Conservation (phyloP, 176 grass and related monocot genomes). For the Neostapfia colusana region DNA sequence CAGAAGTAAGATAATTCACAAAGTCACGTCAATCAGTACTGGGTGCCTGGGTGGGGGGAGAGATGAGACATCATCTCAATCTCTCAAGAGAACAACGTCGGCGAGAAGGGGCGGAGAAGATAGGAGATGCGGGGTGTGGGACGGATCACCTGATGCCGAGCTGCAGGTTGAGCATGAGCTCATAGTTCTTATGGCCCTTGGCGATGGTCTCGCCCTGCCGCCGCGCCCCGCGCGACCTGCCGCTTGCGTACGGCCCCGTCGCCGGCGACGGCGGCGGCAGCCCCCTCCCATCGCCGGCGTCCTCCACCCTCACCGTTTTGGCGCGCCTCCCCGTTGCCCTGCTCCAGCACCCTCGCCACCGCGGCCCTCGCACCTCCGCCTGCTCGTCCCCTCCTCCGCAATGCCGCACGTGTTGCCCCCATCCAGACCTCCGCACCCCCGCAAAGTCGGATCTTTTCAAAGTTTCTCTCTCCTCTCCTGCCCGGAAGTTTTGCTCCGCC, state of each 20-base stretch:
- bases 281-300: conserved; percentile 52
- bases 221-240: conserved; percentile 50
- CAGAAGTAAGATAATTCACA: background rate
- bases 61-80: background rate
- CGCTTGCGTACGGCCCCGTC: conserved; percentile 43
- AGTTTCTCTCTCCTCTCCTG: conserved; percentile 52
- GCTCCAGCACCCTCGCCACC: conserved; percentile 5
- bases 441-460: conserved; percentile 44
- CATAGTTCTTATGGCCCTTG: conserved; percentile 98
- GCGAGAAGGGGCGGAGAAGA: background rate
- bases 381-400: conserved; percentile 36
- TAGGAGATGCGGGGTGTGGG: background rate
- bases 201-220: conserved; percentile 86
- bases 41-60: background rate
- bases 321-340: conserved; percentile 22
- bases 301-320: conserved; percentile 58
- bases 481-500: conserved; percentile 48
- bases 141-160: conserved; percentile 76
- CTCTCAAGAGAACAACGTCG: background rate
- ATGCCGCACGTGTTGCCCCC: conserved; percentile 62
- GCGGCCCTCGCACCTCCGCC: conserved; percentile 29
- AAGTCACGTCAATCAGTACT: background rate
- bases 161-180: conserved; percentile 99
- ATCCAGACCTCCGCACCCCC: conserved; percentile 50
- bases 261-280: conserved; percentile 52